Evolutionary conservation across 1,284 basidiomycete species (phyloP), one percentile per base, ranked within the genome.

Genomic region (Malassezia vespertilionis): DNA sequence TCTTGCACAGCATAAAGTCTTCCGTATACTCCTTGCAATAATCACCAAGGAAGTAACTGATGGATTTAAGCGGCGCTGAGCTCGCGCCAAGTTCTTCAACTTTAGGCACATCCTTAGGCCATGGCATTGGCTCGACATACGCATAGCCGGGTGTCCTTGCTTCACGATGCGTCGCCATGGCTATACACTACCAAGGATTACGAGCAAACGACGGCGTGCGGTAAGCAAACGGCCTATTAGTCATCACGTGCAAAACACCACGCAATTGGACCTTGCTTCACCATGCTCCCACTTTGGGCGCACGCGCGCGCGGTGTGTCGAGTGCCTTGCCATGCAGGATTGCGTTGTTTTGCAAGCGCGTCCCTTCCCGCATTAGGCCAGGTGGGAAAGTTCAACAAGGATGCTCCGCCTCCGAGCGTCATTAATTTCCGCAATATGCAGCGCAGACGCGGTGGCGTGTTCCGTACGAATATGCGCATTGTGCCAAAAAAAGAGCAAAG

Each of bases 1-100:
- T 76, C 76, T 97, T 97, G 80, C 93, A 97, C 47, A 96, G 83
- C 88, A 99, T 95, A 69, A 96, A 97, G 76, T 99, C 91, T 90
- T 90, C 93, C 75, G 95, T 96, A 76, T 83, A 91, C 52, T 88
- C 85, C 75, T 88, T 86, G 80, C 91, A 97, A 72, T 86, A 80
- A 41, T 86, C 82, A 28, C 89, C 93, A 71, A 97, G 83, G 76
- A 96, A 96, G 80, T 96, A 97, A 11, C 86, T 83, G 4, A 91
- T 89, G 59, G 84, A 86, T 77, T 97, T 96, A 63, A 97, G 76
- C 4, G 93, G 93, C 44, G 83, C 93, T 58, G 87, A 93, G 2
- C 88, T 89, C 36, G 77, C 78, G 44, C 91, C 93, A 40, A 99
- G 75, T 75, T 99, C 93, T 55, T 82, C 78, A 22, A 96, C 87